Base-by-base conservation (phyloP, 202 grass and related monocot genomes). In the Setaria italica region DNA sequence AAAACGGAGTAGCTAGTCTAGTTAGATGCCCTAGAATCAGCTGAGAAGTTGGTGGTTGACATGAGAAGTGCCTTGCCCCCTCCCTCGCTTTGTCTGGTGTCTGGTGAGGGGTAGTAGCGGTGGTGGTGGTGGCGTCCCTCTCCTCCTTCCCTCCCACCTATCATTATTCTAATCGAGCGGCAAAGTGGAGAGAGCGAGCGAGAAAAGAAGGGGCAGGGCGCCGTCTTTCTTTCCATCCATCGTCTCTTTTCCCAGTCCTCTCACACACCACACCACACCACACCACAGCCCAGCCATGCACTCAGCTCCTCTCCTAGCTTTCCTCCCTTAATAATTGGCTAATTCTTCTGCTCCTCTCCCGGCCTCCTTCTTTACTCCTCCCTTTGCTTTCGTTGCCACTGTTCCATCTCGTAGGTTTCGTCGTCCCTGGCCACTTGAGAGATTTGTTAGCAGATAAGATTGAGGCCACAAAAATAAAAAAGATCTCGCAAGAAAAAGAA, bases 321-420 rank as follows among this genome's bases (percentile, higher is more conserved):
- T 81, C 78, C 11, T 76, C 17, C 15, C 37, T 76, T 70, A 75
- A 85, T 81, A 89, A 85, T 89, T 85, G 15, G 62, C 70, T n/a
- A 75, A 80, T 81, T 85, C 41, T 45, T 57, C 59, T 80, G 34
- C 34, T 67, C 20, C 57, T 78, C 15, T 25, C 64, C 19, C 8
- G 49, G 15, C 79, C 7, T 34, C 29, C 75, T 79, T 56, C 14
- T 66, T 65, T 67, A 78, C n/a, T 53, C 21, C 63, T 11, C 37
- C 45, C 58, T 83, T 79, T 66, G 74, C 80, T 90, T 86, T 90
- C 84, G 47, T 79, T 79, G 74, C 68, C 53, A 80, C 84, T 90
- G 84, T 87, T 90, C 69, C 80, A 80, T 90, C 84, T 60, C 88
- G 68, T 84, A 90, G 88, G 88, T 90, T 90, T 90, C 68, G 39